Evolutionary conservation across 2,329 filamentous ascomycete species (phyloP).

Genomic region (Fusarium oligoseptatum): DNA sequence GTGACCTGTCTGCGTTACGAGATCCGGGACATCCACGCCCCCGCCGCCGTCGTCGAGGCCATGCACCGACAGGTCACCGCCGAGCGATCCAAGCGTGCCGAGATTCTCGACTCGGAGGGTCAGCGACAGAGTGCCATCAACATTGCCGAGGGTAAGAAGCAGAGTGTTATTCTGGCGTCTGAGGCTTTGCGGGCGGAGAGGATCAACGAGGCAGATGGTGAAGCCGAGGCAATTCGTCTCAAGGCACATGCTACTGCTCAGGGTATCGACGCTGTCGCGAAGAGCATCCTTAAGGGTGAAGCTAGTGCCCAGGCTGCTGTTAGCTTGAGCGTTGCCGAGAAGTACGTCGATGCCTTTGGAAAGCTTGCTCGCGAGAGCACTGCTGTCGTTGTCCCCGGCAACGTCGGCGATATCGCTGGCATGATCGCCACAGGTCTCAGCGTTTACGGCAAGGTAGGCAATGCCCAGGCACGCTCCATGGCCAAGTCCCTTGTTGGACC

Average conservation of each 20-base stretch:
- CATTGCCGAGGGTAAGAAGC: constrained; percentile 97
- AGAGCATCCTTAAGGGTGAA: constrained; percentile 79
- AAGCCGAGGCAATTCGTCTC: constrained; percentile 91
- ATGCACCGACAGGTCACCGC: constrained; percentile 99
- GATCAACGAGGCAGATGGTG: constrained; percentile 92
- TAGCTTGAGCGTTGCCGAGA: constrained; percentile 91
- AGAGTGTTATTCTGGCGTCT: constrained; percentile 94
- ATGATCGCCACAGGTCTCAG: constrained; percentile 98
- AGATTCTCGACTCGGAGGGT: constrained; percentile 97
- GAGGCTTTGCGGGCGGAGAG: constrained; percentile 91
- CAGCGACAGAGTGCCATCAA: constrained; percentile 98
- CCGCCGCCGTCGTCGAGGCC: constrained; percentile 90
- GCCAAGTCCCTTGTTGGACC: constrained; percentile 64
- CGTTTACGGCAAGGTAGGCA: constrained; percentile 93
- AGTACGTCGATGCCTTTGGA: constrained; percentile 96
- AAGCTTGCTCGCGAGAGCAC: constrained; percentile 96
- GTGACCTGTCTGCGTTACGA: constrained; percentile 97
- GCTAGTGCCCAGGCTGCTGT: constrained; percentile 85
- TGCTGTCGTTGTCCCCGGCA: constrained; percentile 93
- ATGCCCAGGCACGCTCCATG: constrained; percentile 79
- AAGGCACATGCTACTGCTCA: constrained; percentile 87
- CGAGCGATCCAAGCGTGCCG: constrained; percentile 95
- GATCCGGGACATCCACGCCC: constrained; percentile 97
- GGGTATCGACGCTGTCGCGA: constrained; percentile 89
- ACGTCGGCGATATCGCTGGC: constrained; percentile 93